phyloP scores from a whole-genome alignment of 2,329 filamentous ascomycete genomes.

The Penicillium sp. region DNA sequence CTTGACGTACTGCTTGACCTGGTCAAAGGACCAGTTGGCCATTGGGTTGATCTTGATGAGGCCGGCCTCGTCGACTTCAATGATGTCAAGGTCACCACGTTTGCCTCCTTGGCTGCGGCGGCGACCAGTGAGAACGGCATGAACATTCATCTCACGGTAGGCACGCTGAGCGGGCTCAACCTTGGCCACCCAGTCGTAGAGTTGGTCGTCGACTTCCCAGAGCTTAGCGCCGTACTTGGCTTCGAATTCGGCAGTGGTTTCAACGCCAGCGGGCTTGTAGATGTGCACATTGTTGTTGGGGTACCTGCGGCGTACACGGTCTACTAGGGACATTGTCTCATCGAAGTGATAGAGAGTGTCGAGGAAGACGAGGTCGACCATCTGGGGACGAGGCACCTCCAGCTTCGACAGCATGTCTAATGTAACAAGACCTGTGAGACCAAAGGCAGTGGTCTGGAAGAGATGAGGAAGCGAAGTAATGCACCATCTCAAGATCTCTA shows the following conservation, averaged over 20 bases:
- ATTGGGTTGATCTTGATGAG: constrained; percentile 97
- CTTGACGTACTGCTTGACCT: constrained; percentile 84
- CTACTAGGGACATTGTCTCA: constrained; percentile 71
- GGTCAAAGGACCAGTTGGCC: constrained; percentile 87
- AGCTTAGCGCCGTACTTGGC: constrained; percentile 75
- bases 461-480: constrained; percentile 85
- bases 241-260: constrained; percentile 74
- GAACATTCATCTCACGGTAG: constrained; percentile 81
- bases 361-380: constrained; percentile 65
- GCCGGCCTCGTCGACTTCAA: constrained; percentile 88
- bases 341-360: constrained; percentile 80
- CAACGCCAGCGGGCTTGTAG: constrained; percentile 78
- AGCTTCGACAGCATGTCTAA: constrained; percentile 65
- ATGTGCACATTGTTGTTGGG: constrained; percentile 77
- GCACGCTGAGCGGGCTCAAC: constrained; percentile 93
- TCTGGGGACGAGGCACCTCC: constrained; percentile 46
- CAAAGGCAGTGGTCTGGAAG: constrained; percentile 82
- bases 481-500: constrained; percentile 87
- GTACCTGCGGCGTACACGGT: constrained; percentile 73
- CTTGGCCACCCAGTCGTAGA: constrained; percentile 97
- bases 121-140: constrained; percentile 87
- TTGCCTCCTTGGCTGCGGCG: constrained; percentile 89
- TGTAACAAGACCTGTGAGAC: constrained; percentile 74
- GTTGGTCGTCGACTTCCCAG: constrained; percentile 80
- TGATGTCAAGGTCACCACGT: constrained; percentile 82